A percentile compares a stretch with the other conserved stretches of the same genome.
Evolutionary conservation across 306 rosid genomes (phyloP).

Genomic region (Alnus glutinosa): DNA sequence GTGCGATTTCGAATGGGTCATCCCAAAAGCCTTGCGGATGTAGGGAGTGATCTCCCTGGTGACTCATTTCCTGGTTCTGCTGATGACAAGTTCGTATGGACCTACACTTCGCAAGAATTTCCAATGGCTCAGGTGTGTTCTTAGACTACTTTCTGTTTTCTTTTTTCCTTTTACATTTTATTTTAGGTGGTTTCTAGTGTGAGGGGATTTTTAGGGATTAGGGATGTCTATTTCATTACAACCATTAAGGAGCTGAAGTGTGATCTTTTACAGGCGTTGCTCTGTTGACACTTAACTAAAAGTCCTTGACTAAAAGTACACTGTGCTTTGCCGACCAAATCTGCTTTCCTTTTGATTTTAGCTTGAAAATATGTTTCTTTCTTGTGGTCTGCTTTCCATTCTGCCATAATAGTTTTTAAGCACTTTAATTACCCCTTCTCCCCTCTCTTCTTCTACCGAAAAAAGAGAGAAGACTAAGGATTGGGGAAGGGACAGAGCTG

Average conservation of each 20-base stretch:
- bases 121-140: constrained; percentile 72
- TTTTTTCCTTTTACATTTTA: not conserved
- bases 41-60: not conserved
- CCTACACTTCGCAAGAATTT: constrained; percentile 78
- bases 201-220: not conserved
- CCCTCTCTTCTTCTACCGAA: too few relatives aligned
- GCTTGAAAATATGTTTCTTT: not conserved
- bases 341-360: not conserved
- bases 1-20: constrained; percentile 83
- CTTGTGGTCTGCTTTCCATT: not conserved
- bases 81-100: constrained; percentile 63
- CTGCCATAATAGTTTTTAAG: not conserved
- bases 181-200: not conserved
- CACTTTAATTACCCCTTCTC: not conserved
- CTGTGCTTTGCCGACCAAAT: not conserved
- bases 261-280: not conserved
- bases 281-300: not conserved
- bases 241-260: too few relatives aligned
- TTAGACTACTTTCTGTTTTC: constrained; percentile 15
- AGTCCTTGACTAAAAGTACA: not conserved
- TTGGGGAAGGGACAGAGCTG: too few relatives aligned
- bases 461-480: too few relatives aligned
- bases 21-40: constrained; percentile 34
- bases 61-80: too few relatives aligned
- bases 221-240: not conserved